Conservation (phyloP, 768 basidiomycete genomes). For the Exidia glandulosa region DNA sequence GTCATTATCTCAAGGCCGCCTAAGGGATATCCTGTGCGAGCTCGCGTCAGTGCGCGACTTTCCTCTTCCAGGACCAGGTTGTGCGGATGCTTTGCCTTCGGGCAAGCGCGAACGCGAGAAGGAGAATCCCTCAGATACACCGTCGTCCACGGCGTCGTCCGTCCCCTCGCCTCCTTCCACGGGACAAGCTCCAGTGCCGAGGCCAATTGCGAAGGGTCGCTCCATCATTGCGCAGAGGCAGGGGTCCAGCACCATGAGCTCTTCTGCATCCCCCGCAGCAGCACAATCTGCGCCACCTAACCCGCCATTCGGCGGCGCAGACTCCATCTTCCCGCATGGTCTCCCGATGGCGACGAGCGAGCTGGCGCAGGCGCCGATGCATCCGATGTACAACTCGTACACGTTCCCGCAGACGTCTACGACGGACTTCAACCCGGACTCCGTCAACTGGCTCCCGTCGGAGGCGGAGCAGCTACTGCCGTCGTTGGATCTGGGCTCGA, state of each 20-base stretch:
- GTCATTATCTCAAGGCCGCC: neutral
- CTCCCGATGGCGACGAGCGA: neutral
- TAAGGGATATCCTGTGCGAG: slow-evolving; percentile 64
- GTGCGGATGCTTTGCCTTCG: slow-evolving; percentile 27
- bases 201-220: no score
- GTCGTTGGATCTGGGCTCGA: neutral
- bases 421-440: neutral
- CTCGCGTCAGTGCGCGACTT: slow-evolving; percentile 61
- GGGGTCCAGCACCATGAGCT: neutral
- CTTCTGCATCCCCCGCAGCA: neutral
- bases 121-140: slow-evolving; percentile 30
- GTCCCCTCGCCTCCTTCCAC: no score
- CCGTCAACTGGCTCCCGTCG: neutral
- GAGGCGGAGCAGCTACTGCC: neutral
- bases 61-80: slow-evolving; percentile 49
- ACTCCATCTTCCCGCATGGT: neutral
- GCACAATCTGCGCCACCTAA: neutral
- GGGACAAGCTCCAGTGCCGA: no score
- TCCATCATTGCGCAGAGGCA: no score
- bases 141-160: no score
- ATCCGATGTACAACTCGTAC: neutral
- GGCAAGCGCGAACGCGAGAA: slow-evolving; percentile 53
- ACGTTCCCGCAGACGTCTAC: neutral
- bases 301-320: neutral
- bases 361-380: neutral